A percentile compares a stretch with the other conserved stretches of the same genome.
Conservation (phyloP, 805 yeast genomes). For the Clavispora carvajalis region DNA sequence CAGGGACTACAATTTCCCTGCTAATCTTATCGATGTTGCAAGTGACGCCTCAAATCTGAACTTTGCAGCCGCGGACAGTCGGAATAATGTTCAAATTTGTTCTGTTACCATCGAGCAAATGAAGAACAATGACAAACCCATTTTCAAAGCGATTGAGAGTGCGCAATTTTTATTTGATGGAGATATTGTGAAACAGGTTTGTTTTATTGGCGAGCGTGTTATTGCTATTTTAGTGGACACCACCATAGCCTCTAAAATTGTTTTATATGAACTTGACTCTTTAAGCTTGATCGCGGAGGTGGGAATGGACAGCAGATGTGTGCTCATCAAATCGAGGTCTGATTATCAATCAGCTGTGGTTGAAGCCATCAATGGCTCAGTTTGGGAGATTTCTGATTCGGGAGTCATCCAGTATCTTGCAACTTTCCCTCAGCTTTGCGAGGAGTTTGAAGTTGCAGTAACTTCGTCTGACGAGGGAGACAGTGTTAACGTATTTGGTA, state of each 20-base stretch:
- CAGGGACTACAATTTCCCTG: conserved; percentile 52
- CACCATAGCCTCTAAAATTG: conserved; percentile 44
- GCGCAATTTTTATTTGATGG: conserved; percentile 23
- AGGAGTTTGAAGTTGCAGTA: conserved; percentile 44
- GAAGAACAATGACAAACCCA: conserved; percentile 46
- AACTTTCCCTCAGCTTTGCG: conserved; percentile 67
- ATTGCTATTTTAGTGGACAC: conserved; percentile 61
- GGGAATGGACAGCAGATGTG: conserved; percentile 35
- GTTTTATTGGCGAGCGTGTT: conserved; percentile 45
- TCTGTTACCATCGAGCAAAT: conserved; percentile 47
- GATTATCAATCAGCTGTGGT: conserved; percentile 49
- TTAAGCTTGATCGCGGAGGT: not conserved
- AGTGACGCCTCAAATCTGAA: conserved; percentile 53
- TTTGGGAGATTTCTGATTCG: conserved; percentile 35
- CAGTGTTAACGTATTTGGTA: conserved; percentile 55
- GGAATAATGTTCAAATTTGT: conserved; percentile 19
- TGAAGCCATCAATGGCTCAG: conserved; percentile 60
- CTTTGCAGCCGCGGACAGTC: conserved; percentile 53
- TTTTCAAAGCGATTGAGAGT: conserved; percentile 24
- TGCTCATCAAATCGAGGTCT: conserved; percentile 50
- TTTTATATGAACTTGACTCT: conserved; percentile 39
- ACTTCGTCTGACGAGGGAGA: conserved; percentile 15
- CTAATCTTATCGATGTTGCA: conserved; percentile 60
- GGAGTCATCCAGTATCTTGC: conserved; percentile 32
- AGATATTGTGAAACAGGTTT: conserved; percentile 59